These are phyloP conservation scores for Macrotyloma uniflorum DNA, from an alignment of 306 rosid species.

Conservation along the genomic window DNA sequence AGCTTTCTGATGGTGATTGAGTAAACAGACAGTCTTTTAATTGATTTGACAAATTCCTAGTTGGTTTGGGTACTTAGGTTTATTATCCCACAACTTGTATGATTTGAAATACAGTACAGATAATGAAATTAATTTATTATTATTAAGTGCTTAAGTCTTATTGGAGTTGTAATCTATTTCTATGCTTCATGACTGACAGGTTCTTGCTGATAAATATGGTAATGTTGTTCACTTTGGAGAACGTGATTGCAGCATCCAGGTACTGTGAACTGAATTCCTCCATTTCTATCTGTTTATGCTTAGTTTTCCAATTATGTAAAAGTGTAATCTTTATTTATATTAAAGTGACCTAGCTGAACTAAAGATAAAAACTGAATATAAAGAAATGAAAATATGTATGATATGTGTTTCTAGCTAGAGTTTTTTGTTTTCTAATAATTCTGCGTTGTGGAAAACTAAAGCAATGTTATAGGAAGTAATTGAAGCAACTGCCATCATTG, in stretches of 20 bases:
- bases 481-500: background rate
- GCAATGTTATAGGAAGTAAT: constrained; percentile 3
- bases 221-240: constrained; percentile 99
- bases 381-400: background rate
- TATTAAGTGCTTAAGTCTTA: constrained; percentile 6
- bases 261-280: constrained; percentile 37
- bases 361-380: background rate
- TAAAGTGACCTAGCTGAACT: background rate
- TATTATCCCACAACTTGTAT: background rate
- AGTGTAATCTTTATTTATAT: background rate
- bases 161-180: constrained; percentile 13
- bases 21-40: background rate
- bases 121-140: background rate
- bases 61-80: constrained; percentile 12
- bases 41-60: constrained; percentile 1
- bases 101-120: background rate
- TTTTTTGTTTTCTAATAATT: background rate
- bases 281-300: constrained; percentile 15
- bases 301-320: constrained; percentile 12
- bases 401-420: constrained; percentile 9
- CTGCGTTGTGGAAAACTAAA: constrained; percentile 1
- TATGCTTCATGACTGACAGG: constrained; percentile 56
- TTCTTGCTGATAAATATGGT: constrained; percentile 91
- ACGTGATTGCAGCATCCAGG: constrained; percentile 99
- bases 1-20: background rate